phyloP scores from a whole-genome alignment of 176 grass and related monocot species.

The Eleusine coracana region DNA sequence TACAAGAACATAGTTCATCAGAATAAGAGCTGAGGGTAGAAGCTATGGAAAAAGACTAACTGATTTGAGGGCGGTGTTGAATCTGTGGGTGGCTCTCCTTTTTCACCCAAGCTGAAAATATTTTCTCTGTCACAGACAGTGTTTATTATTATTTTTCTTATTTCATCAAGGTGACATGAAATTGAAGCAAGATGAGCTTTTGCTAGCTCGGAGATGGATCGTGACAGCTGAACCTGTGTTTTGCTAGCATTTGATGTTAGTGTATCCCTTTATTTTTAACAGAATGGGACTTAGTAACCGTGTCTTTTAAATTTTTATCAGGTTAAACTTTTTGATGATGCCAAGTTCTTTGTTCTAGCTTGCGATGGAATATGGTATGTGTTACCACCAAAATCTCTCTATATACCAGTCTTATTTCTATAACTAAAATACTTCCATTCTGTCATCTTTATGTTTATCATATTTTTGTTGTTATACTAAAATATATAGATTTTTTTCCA shows the following conservation, averaged over 20 bases:
- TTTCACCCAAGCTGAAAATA: conserved; percentile 1
- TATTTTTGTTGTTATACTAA: neutral
- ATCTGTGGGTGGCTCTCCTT: conserved; percentile 56
- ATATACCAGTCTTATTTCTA: neutral
- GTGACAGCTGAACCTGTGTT: conserved; percentile 81
- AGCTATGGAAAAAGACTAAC: no score
- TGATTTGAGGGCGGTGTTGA: no score
- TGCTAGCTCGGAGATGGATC: conserved; percentile 82
- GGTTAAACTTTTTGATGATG: conserved; percentile 86
- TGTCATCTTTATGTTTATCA: neutral
- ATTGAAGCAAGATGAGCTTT: conserved; percentile 76
- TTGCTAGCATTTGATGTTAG: conserved; percentile 18
- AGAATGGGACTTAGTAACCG: conserved; percentile 10
- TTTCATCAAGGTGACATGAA: conserved; percentile 81
- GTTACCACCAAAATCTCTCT: neutral
- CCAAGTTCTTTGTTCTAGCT: conserved; percentile 89
- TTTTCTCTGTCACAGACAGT: neutral
- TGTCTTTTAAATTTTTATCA: conserved; percentile 41
- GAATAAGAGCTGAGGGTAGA: no score
- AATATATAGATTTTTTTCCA: neutral
- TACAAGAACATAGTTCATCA: no score
- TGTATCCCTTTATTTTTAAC: conserved; percentile 17
- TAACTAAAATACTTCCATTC: neutral
- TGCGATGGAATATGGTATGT: conserved; percentile 95
- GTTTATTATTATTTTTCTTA: conserved; percentile 6